Conservation (phyloP, 169 alveolate genomes). For the Eimeria acervulina region DNA sequence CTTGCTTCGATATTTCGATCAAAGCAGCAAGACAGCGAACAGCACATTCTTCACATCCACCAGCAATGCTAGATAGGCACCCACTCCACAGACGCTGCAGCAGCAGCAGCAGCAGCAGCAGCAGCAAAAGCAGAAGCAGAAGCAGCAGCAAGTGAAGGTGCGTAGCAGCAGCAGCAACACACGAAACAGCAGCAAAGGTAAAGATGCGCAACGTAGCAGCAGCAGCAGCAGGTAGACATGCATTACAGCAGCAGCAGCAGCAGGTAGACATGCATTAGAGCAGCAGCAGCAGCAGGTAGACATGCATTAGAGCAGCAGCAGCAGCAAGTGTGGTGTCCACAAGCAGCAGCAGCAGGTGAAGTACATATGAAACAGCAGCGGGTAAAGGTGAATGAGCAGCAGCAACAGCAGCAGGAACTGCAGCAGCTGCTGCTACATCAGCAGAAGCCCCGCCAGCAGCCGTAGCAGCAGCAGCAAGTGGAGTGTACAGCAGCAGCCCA, state of each 20-base stretch:
- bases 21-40: conserved; percentile 54
- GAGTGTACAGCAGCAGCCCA: neutral
- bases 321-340: neutral
- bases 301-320: too few relatives aligned
- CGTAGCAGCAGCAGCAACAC: neutral
- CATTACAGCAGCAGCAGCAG: neutral
- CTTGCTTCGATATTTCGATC: conserved; percentile 34
- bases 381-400: too few relatives aligned
- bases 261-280: too few relatives aligned
- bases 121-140: neutral
- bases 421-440: too few relatives aligned
- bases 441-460: neutral
- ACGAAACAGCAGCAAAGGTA: neutral
- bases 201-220: neutral
- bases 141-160: neutral
- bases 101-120: conserved; percentile 57
- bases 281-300: conserved; percentile 58
- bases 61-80: conserved; percentile 14
- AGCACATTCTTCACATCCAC: conserved; percentile 70
- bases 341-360: neutral
- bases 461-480: neutral
- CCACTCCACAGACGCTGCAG: conserved; percentile 65
- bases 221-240: neutral
- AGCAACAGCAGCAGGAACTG: conserved; percentile 6
- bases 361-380: neutral